phyloP scores from a whole-genome alignment of 805 yeast genomes.

The Sugiyamaella smithiae region DNA sequence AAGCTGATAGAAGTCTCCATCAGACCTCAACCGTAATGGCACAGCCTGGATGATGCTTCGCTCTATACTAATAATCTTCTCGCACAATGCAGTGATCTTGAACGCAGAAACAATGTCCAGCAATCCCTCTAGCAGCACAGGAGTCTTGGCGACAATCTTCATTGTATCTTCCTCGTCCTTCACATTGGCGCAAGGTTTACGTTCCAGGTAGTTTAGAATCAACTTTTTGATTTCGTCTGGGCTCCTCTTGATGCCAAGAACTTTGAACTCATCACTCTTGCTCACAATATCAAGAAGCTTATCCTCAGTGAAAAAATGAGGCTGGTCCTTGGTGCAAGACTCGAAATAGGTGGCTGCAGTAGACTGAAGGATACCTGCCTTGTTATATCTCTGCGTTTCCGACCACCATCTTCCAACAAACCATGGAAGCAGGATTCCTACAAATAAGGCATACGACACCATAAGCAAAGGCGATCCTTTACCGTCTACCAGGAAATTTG shows the following conservation, averaged over 20 bases:
- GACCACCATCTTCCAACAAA: slow-evolving; percentile 91
- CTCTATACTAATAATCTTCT: slow-evolving; percentile 60
- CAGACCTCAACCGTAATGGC: slow-evolving; percentile 43
- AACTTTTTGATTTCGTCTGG: slow-evolving; percentile 49
- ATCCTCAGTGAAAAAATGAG: slow-evolving; percentile 50
- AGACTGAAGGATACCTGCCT: slow-evolving; percentile 73
- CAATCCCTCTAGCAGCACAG: slow-evolving; percentile 64
- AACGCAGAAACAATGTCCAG: slow-evolving; percentile 80
- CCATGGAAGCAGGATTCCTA: slow-evolving; percentile 76
- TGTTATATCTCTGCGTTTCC: slow-evolving; percentile 73
- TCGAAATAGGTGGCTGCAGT: slow-evolving; percentile 81
- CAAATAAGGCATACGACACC: slow-evolving; percentile 62
- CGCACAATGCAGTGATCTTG: slow-evolving; percentile 65
- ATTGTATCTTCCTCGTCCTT: slow-evolving; percentile 46
- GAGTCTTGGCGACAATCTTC: slow-evolving; percentile 59
- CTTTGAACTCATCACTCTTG: slow-evolving; percentile 61
- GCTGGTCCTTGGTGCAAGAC: slow-evolving; percentile 60
- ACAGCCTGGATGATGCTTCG: slow-evolving; percentile 77
- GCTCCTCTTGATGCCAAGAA: slow-evolving; percentile 37
- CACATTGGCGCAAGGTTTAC: slow-evolving; percentile 39
- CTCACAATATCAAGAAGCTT: slow-evolving; percentile 59
- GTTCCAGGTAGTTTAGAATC: slow-evolving; percentile 55
- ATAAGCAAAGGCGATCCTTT: slow-evolving; percentile 64
- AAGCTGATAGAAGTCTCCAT: slow-evolving; percentile 73
- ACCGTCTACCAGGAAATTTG: slow-evolving; percentile 85